phyloP scores from a whole-genome alignment of 768 basidiomycete genomes.

The Tricholoma sp. region DNA sequence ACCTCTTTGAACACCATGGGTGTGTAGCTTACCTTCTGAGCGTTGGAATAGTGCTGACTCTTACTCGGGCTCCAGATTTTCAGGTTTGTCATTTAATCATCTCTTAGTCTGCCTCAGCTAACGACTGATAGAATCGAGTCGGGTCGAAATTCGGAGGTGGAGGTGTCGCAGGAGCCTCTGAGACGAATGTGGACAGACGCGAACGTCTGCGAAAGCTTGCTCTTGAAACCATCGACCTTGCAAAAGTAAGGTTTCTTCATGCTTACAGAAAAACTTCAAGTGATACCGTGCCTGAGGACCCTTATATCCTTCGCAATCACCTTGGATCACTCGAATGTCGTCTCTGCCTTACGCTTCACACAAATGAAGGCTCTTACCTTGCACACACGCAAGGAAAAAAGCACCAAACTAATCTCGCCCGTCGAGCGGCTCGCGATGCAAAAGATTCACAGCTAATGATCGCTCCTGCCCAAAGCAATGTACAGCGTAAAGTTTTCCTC shows the following conservation, averaged over 20 bases:
- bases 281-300: conserved; percentile 56
- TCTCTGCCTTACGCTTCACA: conserved; percentile 94
- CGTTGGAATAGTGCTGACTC: conserved; percentile 4
- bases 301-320: conserved; percentile 98
- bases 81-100: conserved; percentile 42
- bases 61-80: conserved; percentile 43
- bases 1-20: conserved; percentile 27
- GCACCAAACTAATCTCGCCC: conserved; percentile 96
- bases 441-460: conserved; percentile 92
- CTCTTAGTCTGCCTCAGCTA: not conserved
- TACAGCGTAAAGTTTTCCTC: conserved; percentile 91
- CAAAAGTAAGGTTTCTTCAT: conserved; percentile 57
- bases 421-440: conserved; percentile 94
- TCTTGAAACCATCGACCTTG: conserved; percentile 95
- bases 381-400: conserved; percentile 99
- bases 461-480: conserved; percentile 68
- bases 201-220: conserved; percentile 94
- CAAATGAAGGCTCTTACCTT: conserved; percentile 99
- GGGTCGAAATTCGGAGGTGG: conserved; percentile 95
- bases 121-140: conserved; percentile 74
- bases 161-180: conserved; percentile 92
- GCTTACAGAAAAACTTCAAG: conserved; percentile 1
- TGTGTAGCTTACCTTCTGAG: conserved; percentile 20
- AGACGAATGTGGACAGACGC: conserved; percentile 91
- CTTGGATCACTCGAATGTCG: conserved; percentile 98